These are phyloP conservation scores for Thecaphora frezii DNA, from an alignment of 1,284 basidiomycete genomes.

Conservation along the genomic window DNA sequence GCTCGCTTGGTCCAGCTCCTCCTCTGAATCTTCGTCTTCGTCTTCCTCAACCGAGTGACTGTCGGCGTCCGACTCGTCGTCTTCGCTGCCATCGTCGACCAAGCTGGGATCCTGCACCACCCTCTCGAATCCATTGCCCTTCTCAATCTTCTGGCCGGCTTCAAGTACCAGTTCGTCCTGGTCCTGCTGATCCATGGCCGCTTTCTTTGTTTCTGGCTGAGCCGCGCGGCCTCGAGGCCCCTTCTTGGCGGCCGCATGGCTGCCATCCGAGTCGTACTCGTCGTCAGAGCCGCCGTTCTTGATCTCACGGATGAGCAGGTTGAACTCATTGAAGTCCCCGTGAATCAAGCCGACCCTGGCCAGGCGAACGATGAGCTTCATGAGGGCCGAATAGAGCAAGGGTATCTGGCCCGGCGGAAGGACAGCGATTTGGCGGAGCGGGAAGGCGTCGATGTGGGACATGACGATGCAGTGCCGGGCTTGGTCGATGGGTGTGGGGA, in stretches of 20 bases:
- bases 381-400: slow-evolving; percentile 84
- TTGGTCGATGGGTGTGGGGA: slow-evolving; percentile 90
- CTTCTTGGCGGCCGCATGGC: slow-evolving; percentile 4
- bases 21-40: slow-evolving; percentile 23
- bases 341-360: slow-evolving; percentile 92
- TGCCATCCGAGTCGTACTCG: slow-evolving; percentile 16
- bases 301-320: slow-evolving; percentile 79
- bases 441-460: slow-evolving; percentile 92
- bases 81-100: slow-evolving; percentile 5
- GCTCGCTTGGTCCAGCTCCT: slow-evolving; percentile 60
- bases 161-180: slow-evolving; percentile 6
- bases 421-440: slow-evolving; percentile 88
- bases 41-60: slow-evolving; percentile 30
- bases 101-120: slow-evolving; percentile 17
- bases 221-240: slow-evolving; percentile 7
- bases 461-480: slow-evolving; percentile 92
- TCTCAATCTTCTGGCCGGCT: slow-evolving; percentile 32
- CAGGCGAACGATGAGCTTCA: slow-evolving; percentile 94
- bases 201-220: not conserved
- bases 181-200: not conserved
- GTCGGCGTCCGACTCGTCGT: slow-evolving; percentile 8
- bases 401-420: slow-evolving; percentile 74
- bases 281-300: slow-evolving; percentile 15
- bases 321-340: slow-evolving; percentile 99
- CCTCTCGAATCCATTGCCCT: slow-evolving; percentile 50